Conservation (phyloP, 441 rosid genomes). For the Euphorbia schlechtendalii region DNA sequence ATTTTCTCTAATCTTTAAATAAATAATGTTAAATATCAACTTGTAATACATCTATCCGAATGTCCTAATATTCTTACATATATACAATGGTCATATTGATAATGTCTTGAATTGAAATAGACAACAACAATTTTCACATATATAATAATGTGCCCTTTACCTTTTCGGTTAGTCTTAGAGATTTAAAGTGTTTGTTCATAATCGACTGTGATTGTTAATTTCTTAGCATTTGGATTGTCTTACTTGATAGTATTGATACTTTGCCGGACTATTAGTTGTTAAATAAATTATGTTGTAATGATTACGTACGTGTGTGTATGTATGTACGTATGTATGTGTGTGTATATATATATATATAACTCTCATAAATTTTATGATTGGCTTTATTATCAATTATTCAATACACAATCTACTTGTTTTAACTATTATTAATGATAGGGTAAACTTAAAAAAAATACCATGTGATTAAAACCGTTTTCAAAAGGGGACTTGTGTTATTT, state of each 20-base stretch:
- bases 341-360: no score
- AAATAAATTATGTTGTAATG: no score
- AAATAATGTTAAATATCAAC: neutral
- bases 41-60: neutral
- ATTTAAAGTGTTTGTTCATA: neutral
- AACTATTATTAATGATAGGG: no score
- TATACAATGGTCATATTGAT: neutral
- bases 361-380: no score
- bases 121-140: neutral
- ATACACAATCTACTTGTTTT: no score
- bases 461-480: no score
- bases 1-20: neutral
- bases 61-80: neutral
- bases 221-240: neutral
- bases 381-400: no score
- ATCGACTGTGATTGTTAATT: neutral
- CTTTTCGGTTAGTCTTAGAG: neutral
- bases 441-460: no score
- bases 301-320: no score
- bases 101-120: neutral
- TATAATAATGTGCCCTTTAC: neutral
- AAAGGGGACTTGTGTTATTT: no score
- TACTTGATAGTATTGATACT: neutral
- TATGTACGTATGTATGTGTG: no score
- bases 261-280: constrained; percentile 1